A percentile compares a stretch with the other conserved stretches of the same genome.
Evolutionary conservation across 257 asterid genomes (phyloP).

Genomic region (Nicotiana undulata): DNA sequence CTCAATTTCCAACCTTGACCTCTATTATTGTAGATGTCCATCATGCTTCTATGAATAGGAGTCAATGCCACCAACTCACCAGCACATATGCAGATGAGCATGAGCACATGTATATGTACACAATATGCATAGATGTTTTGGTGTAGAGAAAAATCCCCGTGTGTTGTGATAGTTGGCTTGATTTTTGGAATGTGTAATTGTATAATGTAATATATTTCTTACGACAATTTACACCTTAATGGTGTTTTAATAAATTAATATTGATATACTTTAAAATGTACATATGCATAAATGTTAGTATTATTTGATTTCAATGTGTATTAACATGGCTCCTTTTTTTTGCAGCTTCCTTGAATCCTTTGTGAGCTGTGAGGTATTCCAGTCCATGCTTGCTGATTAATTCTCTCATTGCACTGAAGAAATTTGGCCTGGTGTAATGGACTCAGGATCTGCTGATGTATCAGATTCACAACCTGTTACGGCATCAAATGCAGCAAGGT

Average conservation of each 20-base stretch:
- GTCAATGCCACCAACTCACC: not conserved
- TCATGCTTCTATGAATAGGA: not conserved
- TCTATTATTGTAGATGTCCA: not conserved
- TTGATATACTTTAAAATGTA: not conserved
- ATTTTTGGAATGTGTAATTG: not conserved
- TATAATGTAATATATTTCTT: not conserved
- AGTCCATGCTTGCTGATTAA: not conserved
- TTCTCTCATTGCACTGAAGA: slow-evolving; percentile 5
- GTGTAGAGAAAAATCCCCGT: not conserved
- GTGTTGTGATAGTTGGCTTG: not conserved
- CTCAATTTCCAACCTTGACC: not conserved
- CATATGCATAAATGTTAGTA: not conserved
- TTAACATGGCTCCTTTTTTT: not conserved
- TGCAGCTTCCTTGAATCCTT: not conserved
- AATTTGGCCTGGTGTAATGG: slow-evolving; percentile 33
- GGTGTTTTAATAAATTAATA: not conserved
- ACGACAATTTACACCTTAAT: not conserved
- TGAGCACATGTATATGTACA: not conserved
- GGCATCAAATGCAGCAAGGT: slow-evolving; percentile 22
- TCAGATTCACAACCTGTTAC: slow-evolving; percentile 29
- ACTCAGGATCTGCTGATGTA: slow-evolving; percentile 42
- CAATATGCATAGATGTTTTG: not conserved
- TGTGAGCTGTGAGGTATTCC: not conserved
- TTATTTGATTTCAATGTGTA: not conserved
- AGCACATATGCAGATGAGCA: not conserved